These are phyloP conservation scores for Gossypium ekmanianum DNA, from an alignment of 345 rosid genomes.

Conservation along the genomic window DNA sequence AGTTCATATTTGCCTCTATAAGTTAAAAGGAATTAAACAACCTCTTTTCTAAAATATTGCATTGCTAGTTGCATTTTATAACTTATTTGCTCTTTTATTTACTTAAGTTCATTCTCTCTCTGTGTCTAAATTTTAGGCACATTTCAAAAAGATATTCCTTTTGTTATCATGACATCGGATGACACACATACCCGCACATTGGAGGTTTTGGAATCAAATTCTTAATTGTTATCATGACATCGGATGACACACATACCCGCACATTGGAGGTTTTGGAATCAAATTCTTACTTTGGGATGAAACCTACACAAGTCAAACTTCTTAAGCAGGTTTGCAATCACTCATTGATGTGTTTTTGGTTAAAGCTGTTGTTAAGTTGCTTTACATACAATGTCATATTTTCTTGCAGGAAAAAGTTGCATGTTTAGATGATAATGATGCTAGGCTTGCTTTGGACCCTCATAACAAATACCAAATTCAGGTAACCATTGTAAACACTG, in stretches of 20 bases:
- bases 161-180: constrained; percentile 94
- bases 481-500: constrained; percentile 33
- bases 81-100: constrained; percentile 2
- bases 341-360: constrained; percentile 1
- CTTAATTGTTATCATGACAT: constrained; percentile 87
- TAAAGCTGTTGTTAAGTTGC: not conserved
- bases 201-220: constrained; percentile 64
- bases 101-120: constrained; percentile 9
- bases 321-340: constrained; percentile 70
- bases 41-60: not conserved
- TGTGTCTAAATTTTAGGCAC: constrained; percentile 37
- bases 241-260: constrained; percentile 88
- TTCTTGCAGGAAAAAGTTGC: constrained; percentile 91
- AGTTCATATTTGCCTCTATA: not conserved
- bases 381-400: not conserved
- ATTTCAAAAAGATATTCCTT: constrained; percentile 61
- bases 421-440: constrained; percentile 91
- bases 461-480: constrained; percentile 76
- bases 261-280: constrained; percentile 62
- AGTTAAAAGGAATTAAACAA: not conserved
- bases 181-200: constrained; percentile 78
- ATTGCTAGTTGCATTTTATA: not conserved
- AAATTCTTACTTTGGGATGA: constrained; percentile 88
- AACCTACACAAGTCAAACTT: constrained; percentile 75
- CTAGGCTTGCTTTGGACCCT: constrained; percentile 79